phyloP scores from a whole-genome alignment of 1,139 yeast species.

The Kodamaea fungicola region DNA sequence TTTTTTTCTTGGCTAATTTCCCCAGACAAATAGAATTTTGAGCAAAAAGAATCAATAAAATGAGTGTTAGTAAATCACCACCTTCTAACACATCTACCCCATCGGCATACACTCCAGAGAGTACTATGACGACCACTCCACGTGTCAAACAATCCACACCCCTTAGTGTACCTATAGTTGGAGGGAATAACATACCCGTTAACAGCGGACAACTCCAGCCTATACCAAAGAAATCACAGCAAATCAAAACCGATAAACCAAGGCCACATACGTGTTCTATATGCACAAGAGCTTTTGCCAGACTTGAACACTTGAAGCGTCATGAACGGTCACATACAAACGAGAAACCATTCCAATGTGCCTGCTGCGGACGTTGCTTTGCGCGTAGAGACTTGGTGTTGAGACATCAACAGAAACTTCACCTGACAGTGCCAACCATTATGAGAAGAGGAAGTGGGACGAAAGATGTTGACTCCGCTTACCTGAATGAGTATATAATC shows the following conservation, averaged over 20 bases:
- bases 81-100: conserved; percentile 7
- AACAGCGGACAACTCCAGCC: conserved; percentile 43
- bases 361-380: conserved; percentile 49
- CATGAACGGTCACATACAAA: conserved; percentile 34
- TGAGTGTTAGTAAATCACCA: conserved; percentile 10
- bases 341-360: conserved; percentile 42
- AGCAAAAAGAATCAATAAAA: conserved; percentile 2
- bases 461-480: conserved; percentile 13
- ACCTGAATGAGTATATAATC: conserved; percentile 36
- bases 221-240: conserved; percentile 80
- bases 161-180: neutral
- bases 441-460: conserved; percentile 15
- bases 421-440: conserved; percentile 16
- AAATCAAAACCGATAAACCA: conserved; percentile 66
- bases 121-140: conserved; percentile 4
- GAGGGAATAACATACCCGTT: neutral
- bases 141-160: neutral
- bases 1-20: conserved; percentile 2
- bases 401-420: conserved; percentile 45
- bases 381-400: conserved; percentile 48
- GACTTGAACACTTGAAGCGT: conserved; percentile 30
- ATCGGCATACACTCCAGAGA: conserved; percentile 8
- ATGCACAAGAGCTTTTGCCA: conserved; percentile 32
- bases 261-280: conserved; percentile 29
- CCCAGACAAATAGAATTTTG: conserved; percentile 3